Evolutionary conservation across 495 filamentous ascomycete species (phyloP), one percentile per base, ranked within the genome.

Genomic region (Neurospora discreta): DNA sequence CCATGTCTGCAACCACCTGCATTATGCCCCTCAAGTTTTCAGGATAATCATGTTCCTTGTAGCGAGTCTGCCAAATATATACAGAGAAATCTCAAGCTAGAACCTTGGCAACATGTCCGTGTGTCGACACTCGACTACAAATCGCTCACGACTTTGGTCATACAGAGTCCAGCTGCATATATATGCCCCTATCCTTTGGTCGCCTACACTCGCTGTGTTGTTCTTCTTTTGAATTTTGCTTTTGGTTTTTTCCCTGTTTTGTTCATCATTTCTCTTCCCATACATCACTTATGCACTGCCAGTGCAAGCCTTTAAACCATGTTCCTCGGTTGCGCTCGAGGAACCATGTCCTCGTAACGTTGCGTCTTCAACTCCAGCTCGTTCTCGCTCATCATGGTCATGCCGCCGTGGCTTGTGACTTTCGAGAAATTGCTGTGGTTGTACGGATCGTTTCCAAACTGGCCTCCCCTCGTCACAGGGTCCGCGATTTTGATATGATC

Each of bases 311-410:
- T 18, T 80, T 76, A 85, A 11, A 85, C 81, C 84, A 85, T 84
- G 18, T 78, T 77, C 68, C 77, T 77, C 20, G 84, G 84, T 71
- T 80, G 73, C 43, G 80, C 75, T 23, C 81, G 75, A 52, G 82
- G 83, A 11, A 80, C 60, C 82, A 86, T 80, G 52, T 85, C 83
- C 71, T 86, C 84, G 71, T 86, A 86, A 33, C 81, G 79, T 20
- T 77, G 79, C 20, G 80, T 80, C 69, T 81, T 79, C 70, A 79
- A 74, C 72, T 85, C 83, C 41, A 84, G 73, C 39, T 83, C 81
- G 41, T 75, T 75, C 52, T 60, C 52, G 52, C 5, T 60, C 52
- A 60, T 60, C 2, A 60, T 60, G 52, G 52, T 60, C 23, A 60
- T 60, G 52, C 52, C 52, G 2, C 26, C 26, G 23, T 73, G 33